Conservation (phyloP, 2,329 filamentous ascomycete species). For the Sclerotinia spermophila region DNA sequence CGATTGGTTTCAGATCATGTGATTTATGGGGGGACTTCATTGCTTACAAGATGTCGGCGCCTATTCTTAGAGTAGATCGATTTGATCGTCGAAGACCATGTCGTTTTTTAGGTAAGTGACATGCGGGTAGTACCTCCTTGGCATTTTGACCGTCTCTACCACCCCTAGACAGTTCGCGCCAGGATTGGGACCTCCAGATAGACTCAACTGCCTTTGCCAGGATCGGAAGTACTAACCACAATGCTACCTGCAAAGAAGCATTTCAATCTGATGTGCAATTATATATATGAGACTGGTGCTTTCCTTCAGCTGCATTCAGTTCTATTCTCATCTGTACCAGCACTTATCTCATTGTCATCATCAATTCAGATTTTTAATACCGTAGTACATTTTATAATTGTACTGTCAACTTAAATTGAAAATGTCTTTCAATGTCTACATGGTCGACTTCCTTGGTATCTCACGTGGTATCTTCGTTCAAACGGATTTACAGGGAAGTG, state of each 20-base stretch:
- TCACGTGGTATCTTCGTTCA: slow-evolving; percentile 19
- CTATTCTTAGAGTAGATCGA: not conserved
- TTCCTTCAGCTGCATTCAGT: not conserved
- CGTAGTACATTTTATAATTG: not conserved
- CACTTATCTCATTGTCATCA: not conserved
- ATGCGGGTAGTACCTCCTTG: slow-evolving; percentile 1
- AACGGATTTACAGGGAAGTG: slow-evolving; percentile 9
- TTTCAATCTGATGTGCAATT: not conserved
- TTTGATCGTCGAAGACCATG: slow-evolving; percentile 1
- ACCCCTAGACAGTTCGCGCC: slow-evolving; percentile 8
- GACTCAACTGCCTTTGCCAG: slow-evolving; percentile 9
- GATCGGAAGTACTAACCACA: not conserved
- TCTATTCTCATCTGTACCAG: not conserved
- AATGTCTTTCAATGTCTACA: slow-evolving; percentile 17
- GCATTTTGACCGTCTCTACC: not conserved
- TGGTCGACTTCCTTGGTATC: slow-evolving; percentile 14
- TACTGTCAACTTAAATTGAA: not conserved
- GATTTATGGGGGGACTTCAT: not conserved
- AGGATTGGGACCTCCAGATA: slow-evolving; percentile 16
- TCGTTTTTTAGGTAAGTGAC: not conserved
- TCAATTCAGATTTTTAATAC: not conserved
- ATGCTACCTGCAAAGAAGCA: not conserved
- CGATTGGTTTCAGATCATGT: slow-evolving; percentile 4
- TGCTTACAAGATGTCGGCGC: not conserved
- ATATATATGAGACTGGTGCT: slow-evolving; percentile 3